Evolutionary conservation across 306 rosid species (phyloP).

Genomic region (Acacia melanoxylon): DNA sequence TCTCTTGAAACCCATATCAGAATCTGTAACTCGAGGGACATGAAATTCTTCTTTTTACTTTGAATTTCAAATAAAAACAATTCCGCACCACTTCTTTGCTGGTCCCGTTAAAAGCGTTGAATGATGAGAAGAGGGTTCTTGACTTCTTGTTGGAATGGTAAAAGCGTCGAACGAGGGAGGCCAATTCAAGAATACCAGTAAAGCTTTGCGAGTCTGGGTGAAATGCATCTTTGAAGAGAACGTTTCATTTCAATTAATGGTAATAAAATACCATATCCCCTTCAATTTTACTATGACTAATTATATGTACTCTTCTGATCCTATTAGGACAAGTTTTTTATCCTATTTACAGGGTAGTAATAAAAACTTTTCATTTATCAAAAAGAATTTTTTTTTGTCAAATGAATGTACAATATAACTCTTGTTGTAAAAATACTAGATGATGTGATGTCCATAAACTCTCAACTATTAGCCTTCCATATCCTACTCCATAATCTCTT

Average conservation of each 20-base stretch:
- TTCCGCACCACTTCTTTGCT: background rate
- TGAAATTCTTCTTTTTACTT: constrained; percentile 11
- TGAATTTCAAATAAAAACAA: constrained; percentile 19
- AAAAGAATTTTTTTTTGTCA: too few relatives aligned
- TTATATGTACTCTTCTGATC: too few relatives aligned
- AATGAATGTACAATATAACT: too few relatives aligned
- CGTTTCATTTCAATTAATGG: background rate
- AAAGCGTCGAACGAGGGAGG: background rate
- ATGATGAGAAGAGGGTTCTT: constrained; percentile 30
- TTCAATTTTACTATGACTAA: too few relatives aligned
- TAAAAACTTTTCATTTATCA: too few relatives aligned
- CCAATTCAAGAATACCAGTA: background rate
- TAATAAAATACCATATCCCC: too few relatives aligned
- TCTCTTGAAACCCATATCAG: constrained; percentile 34
- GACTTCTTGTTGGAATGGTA: background rate
- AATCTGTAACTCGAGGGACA: constrained; percentile 32
- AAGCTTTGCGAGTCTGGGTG: background rate
- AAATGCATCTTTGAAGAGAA: background rate
- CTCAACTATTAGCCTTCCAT: too few relatives aligned
- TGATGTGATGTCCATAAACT: too few relatives aligned
- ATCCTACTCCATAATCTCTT: too few relatives aligned
- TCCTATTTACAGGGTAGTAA: too few relatives aligned
- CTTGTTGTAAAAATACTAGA: too few relatives aligned
- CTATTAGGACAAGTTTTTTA: too few relatives aligned
- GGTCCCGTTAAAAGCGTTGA: background rate